Evolutionary conservation across 345 rosid genomes (phyloP), one percentile per base, ranked within the genome.

Genomic region (Carallia brachiata): DNA sequence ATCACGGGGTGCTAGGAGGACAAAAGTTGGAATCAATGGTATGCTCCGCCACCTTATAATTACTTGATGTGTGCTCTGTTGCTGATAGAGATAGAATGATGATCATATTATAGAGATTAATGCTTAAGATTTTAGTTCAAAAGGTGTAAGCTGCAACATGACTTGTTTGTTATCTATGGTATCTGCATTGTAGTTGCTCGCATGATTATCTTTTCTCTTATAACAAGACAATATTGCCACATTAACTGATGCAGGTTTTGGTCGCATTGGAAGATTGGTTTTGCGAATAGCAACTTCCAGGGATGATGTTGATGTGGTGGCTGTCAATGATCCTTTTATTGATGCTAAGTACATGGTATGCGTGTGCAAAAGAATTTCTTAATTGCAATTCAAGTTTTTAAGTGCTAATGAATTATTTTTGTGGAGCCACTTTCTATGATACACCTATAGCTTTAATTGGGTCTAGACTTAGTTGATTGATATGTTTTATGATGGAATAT

Each of bases 201-300:
- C 16, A 13, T 12, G 17, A 12, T 10, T 44, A 12, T 12, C 3
- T 61, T 12, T 30, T 66, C 4, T 18, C 4, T 16, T 61, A 7
- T 36, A 61, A 37, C 15, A 23, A 3, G 13, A 34, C 52, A 15
- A 6, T 34, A 8, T 48, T 19, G 63, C 19, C 30, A 8, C 53
- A 50, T 65, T 12, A 19, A 68, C n/a, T 75, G 47, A 6, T 63
- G 71, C 86, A 95, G 99, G 99, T 70, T 96, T 92, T 87, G 99
- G 99, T 77, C 92, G 99, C 27, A 92, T 96, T 72, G 99, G 99
- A 66, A 84, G 99, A 83, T 76, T 96, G 87, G 98, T 96, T 63
- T 82, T 96, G 66, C 87, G 99, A 30, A 80, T 96, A 69, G 98
- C 99, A 67, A 84, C 89, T 44, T 79, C 77, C 37, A 90, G 99